phyloP scores from a whole-genome alignment of 2,329 filamentous ascomycete species.

The Calonectria crousiana region DNA sequence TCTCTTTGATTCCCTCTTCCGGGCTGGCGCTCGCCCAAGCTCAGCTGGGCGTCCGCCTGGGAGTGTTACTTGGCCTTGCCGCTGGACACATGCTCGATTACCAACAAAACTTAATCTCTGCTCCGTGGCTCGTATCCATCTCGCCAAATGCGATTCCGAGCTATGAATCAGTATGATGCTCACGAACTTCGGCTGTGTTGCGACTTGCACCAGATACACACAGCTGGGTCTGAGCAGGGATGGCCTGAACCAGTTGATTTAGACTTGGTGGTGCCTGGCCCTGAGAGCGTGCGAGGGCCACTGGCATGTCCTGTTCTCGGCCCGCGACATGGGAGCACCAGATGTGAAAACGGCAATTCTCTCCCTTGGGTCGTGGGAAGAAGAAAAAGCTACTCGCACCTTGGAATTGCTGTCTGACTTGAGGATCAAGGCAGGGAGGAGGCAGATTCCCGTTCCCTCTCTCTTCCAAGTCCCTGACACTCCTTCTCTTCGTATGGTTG shows the following conservation, averaged over 20 bases:
- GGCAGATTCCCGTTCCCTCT: neutral
- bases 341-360: conserved; percentile 1
- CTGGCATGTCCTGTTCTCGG: neutral
- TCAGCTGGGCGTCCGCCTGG: neutral
- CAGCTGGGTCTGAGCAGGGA: neutral
- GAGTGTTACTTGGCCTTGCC: neutral
- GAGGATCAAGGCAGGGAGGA: neutral
- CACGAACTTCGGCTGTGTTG: neutral
- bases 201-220: neutral
- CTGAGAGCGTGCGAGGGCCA: neutral
- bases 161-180: neutral
- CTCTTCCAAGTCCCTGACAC: neutral
- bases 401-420: neutral
- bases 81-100: neutral
- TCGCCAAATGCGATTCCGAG: neutral
- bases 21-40: neutral
- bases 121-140: neutral
- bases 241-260: neutral
- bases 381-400: neutral
- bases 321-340: neutral
- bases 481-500: neutral
- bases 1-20: neutral
- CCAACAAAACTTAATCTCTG: neutral
- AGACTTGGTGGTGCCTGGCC: neutral
- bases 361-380: conserved; percentile 8